Evolutionary conservation across 2,329 filamentous ascomycete species (phyloP).

Genomic region (Botrytis galanthina): DNA sequence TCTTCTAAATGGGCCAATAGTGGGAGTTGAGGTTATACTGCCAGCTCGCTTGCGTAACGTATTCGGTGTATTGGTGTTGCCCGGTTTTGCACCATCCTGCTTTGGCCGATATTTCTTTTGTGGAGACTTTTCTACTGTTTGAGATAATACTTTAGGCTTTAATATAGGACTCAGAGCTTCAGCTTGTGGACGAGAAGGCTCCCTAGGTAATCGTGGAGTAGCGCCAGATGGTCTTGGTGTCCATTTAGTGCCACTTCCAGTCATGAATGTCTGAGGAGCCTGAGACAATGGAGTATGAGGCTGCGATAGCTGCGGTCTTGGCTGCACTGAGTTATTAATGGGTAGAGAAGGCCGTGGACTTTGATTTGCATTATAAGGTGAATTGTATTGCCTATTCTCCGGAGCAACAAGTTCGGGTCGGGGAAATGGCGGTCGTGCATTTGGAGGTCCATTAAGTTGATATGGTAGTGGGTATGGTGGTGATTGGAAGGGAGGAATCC

Average conservation of each 20-base stretch:
- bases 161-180: slow-evolving; percentile 59
- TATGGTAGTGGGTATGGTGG: slow-evolving; percentile 25
- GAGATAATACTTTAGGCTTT: slow-evolving; percentile 42
- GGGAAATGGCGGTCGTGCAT: slow-evolving; percentile 29
- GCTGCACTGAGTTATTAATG: slow-evolving; percentile 15
- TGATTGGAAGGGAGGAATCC: slow-evolving; percentile 25
- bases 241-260: slow-evolving; percentile 56
- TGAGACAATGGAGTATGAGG: slow-evolving; percentile 34
- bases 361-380: slow-evolving; percentile 38
- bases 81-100: slow-evolving; percentile 20
- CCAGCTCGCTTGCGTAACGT: slow-evolving; percentile 29
- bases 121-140: slow-evolving; percentile 31
- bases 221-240: slow-evolving; percentile 55
- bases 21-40: slow-evolving; percentile 36
- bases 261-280: slow-evolving; percentile 25
- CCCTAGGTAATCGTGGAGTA: slow-evolving; percentile 48
- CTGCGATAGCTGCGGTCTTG: slow-evolving; percentile 25
- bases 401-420: slow-evolving; percentile 27
- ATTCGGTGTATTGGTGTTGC: slow-evolving; percentile 22
- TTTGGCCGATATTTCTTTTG: slow-evolving; percentile 22
- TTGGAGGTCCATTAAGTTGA: slow-evolving; percentile 26
- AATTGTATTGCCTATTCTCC: slow-evolving; percentile 37
- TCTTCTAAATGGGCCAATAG: slow-evolving; percentile 37
- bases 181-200: slow-evolving; percentile 50
- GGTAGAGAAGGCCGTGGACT: slow-evolving; percentile 24